Conservation (phyloP, 192 early-diverging fungal genomes). For the Coemansia pectinata region DNA sequence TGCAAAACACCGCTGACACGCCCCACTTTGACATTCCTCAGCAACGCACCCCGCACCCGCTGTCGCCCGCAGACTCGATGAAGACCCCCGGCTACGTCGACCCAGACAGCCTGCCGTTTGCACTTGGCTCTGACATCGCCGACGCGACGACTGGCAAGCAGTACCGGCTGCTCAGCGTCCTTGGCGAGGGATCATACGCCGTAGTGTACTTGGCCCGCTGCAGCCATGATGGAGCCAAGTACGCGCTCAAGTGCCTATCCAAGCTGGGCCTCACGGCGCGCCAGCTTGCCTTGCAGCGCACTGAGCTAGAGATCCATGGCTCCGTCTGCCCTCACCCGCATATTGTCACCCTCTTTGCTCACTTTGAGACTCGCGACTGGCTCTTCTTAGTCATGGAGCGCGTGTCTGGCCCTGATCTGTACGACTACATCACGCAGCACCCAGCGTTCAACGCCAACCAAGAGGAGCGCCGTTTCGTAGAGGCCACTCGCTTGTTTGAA, state of each 20-base stretch:
- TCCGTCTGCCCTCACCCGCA: conserved; percentile 67
- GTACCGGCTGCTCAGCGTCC: conserved; percentile 54
- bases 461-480: conserved; percentile 52
- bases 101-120: conserved; percentile 54
- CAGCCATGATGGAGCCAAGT: conserved; percentile 55
- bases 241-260: conserved; percentile 76
- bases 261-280: conserved; percentile 60
- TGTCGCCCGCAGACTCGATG: conserved; percentile 51
- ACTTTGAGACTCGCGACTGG: conserved; percentile 63
- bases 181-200: conserved; percentile 77
- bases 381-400: conserved; percentile 69
- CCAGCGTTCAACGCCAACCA: conserved; percentile 53
- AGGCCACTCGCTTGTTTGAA: conserved; percentile 59
- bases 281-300: conserved; percentile 64
- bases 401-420: conserved; percentile 55
- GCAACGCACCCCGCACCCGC: conserved; percentile 45
- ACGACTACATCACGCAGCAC: conserved; percentile 58
- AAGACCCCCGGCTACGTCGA: conserved; percentile 54
- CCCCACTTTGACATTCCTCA: conserved; percentile 37
- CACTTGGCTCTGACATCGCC: conserved; percentile 47
- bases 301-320: conserved; percentile 66
- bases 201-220: conserved; percentile 71
- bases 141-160: conserved; percentile 45
- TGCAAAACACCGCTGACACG: conserved; percentile 13
- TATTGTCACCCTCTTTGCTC: conserved; percentile 65